phyloP scores from a whole-genome alignment of 2,329 filamentous ascomycete species.

The Pestalotiopsis sp. region DNA sequence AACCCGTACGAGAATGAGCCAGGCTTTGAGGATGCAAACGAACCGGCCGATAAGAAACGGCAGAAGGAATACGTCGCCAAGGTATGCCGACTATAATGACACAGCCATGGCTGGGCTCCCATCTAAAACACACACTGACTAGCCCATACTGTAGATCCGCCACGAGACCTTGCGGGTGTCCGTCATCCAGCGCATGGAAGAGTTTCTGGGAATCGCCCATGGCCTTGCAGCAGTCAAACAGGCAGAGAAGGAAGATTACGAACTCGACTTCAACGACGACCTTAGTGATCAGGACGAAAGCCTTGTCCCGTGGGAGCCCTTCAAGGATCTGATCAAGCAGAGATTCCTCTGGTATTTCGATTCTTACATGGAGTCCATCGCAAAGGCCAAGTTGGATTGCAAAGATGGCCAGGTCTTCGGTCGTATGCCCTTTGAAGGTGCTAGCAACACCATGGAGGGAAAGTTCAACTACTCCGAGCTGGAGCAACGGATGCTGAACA shows the following conservation, averaged over 20 bases:
- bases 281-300: constrained; percentile 49
- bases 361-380: constrained; percentile 74
- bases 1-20: constrained; percentile 98
- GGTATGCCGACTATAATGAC: constrained; percentile 41
- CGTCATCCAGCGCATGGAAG: constrained; percentile 82
- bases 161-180: constrained; percentile 88
- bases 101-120: background rate
- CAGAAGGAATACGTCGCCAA: constrained; percentile 79
- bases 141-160: constrained; percentile 62
- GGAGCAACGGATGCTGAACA: constrained; percentile 63
- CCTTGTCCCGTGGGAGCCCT: constrained; percentile 72
- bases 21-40: constrained; percentile 78
- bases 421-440: constrained; percentile 85
- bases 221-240: constrained; percentile 38
- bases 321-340: constrained; percentile 86
- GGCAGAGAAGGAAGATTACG: constrained; percentile 38
- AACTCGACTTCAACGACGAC: constrained; percentile 47
- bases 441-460: constrained; percentile 80
- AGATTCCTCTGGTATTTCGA: constrained; percentile 97
- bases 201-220: constrained; percentile 67
- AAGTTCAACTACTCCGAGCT: constrained; percentile 79
- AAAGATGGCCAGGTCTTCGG: constrained; percentile 65
- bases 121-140: constrained; percentile 16
- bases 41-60: constrained; percentile 67
- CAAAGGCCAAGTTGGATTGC: constrained; percentile 63